These are phyloP conservation scores for Metschnikowia chrysomelidarum DNA, from an alignment of 805 yeast genomes.

Conservation along the genomic window DNA sequence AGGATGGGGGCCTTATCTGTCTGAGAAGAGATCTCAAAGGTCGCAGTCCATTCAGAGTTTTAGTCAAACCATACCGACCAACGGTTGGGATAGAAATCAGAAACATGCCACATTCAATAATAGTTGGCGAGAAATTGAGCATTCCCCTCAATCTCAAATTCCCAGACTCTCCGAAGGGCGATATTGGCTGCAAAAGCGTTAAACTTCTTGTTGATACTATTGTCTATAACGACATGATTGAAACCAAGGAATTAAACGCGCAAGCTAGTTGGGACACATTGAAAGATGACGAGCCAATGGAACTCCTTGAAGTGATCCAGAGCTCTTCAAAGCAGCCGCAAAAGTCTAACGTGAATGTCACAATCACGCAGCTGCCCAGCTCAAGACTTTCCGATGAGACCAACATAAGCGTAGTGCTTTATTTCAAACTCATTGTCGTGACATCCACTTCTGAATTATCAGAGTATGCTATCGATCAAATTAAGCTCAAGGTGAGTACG, in stretches of 20 bases:
- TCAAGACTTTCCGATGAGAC: slow-evolving; percentile 11
- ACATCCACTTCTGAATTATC: slow-evolving; percentile 22
- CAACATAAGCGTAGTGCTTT: slow-evolving; percentile 18
- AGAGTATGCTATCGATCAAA: slow-evolving; percentile 25
- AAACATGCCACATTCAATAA: slow-evolving; percentile 14
- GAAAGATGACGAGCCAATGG: slow-evolving; percentile 41
- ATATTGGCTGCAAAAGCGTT: slow-evolving; percentile 21
- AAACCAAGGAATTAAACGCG: slow-evolving; percentile 19
- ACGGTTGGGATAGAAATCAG: slow-evolving; percentile 16
- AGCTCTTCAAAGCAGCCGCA: slow-evolving; percentile 7
- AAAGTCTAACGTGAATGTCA: slow-evolving; percentile 21
- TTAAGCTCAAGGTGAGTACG: slow-evolving; percentile 24
- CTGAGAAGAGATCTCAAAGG: slow-evolving; percentile 9
- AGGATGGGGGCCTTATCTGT: slow-evolving; percentile 1
- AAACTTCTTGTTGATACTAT: slow-evolving; percentile 23
- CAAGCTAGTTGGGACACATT: slow-evolving; percentile 33
- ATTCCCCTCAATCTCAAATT: slow-evolving; percentile 23
- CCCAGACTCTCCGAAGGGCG: slow-evolving; percentile 13
- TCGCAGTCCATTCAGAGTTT: slow-evolving; percentile 8
- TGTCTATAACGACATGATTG: slow-evolving; percentile 15
- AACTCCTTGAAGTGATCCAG: slow-evolving; percentile 19
- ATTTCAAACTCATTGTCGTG: slow-evolving; percentile 24
- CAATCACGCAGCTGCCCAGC: slow-evolving; percentile 23
- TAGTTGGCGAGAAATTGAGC: slow-evolving; percentile 32
- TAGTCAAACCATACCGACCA: slow-evolving; percentile 26